Base-by-base conservation (phyloP, 2,329 filamentous ascomycete species). In the Colletotrichum orbiculare region DNA sequence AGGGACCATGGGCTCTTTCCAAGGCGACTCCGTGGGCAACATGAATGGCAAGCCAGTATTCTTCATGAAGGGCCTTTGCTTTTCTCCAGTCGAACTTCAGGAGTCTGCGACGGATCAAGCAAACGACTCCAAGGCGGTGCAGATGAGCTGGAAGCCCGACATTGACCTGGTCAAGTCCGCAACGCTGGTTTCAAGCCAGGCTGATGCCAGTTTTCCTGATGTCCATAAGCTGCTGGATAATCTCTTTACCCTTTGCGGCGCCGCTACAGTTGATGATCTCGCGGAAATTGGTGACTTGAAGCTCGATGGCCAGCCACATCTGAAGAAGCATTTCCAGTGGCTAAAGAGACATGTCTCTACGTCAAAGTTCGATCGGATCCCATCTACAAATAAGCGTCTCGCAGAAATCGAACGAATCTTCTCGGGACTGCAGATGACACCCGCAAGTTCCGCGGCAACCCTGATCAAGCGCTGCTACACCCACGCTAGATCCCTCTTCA, bases 381-480 rank as follows among this genome's bases (percentile, higher is more conserved):
- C 35, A 4, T 7, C 13, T 2, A 3, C 35, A 2, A 4, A 43
- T 2, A 42, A 47, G 2, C 11, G 54, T 10, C 15, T 7, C 0
- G 9, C 10, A 2, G 41, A 10, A 3, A 58, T 63, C 2, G 54
- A 15, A 2, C 9, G 13, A 3, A 37, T 63, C 11, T 7, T 6
- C 0, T 13, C n/a, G 1, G 25, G 38, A 5, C 54, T 63, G 7
- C 11, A n/a, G 17, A 6, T 15, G 1, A 63, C 60, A 2, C 25
- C 54, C 1, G 60, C 54, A 3, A 25, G 54, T 0, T 46, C 60
- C 2, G 60, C 38, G 4, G 60, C 41, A 2, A 47, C 25, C 3
- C 11, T 63, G 5, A 59, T 63, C 35, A 53, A 52, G n/a, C 60
- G 60, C n/a, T 63, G 60, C n/a, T 48, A 37, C 35, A 63, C 47